Percentiles rank a stretch among this genome's conserved stretches.
phyloP scores from a whole-genome alignment of 257 asterid species.

The Nicotiana tabacum region DNA sequence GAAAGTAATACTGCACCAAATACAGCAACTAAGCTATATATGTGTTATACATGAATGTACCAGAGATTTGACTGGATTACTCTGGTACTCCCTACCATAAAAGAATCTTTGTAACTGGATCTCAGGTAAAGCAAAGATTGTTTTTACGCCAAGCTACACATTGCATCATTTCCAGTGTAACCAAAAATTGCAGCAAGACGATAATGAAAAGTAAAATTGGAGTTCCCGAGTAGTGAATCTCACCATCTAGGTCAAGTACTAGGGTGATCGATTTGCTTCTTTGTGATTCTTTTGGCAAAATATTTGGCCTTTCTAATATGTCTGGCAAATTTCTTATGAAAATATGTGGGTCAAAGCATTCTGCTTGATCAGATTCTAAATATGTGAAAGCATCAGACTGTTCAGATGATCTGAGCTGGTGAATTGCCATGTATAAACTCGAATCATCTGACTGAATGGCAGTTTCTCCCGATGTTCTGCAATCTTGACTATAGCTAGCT shows the following conservation, averaged over 20 bases:
- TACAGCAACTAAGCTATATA: neutral
- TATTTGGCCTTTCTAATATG: slow-evolving; percentile 45
- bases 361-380: slow-evolving; percentile 54
- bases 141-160: neutral
- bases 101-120: neutral
- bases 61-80: neutral
- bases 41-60: neutral
- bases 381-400: slow-evolving; percentile 34
- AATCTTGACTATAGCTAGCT: slow-evolving; percentile 35
- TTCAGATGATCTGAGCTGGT: slow-evolving; percentile 54
- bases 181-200: neutral
- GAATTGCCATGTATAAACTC: slow-evolving; percentile 64
- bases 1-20: neutral
- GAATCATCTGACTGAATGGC: slow-evolving; percentile 39
- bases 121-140: neutral
- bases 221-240: slow-evolving; percentile 15
- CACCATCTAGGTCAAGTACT: slow-evolving; percentile 95
- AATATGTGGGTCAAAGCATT: slow-evolving; percentile 81
- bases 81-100: neutral
- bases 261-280: slow-evolving; percentile 51
- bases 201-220: neutral
- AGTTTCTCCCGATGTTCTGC: slow-evolving; percentile 39
- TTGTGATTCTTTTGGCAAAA: slow-evolving; percentile 37
- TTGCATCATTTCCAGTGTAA: neutral
- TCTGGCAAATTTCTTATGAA: slow-evolving; percentile 70